Percentiles rank a stretch among this genome's conserved stretches.
phyloP scores from a whole-genome alignment of 148 eudicot genomes.

The Camellia japonica region DNA sequence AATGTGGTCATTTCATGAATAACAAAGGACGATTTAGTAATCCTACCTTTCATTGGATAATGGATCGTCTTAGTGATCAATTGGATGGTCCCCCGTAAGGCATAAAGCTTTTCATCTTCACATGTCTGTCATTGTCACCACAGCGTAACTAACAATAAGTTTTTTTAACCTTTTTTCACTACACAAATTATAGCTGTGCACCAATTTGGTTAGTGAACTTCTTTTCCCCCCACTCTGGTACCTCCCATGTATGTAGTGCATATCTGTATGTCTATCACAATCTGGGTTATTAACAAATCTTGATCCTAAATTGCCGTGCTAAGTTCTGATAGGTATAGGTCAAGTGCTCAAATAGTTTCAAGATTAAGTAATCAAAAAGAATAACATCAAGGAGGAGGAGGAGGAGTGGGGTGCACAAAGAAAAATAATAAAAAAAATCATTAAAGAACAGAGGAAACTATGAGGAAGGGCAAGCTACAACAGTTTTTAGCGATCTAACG shows the following conservation, averaged over 20 bases:
- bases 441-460: not conserved
- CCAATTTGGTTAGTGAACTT: not conserved
- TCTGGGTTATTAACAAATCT: not conserved
- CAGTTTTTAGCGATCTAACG: too few relatives aligned
- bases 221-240: not conserved
- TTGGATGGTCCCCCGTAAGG: not conserved
- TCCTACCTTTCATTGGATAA: not conserved
- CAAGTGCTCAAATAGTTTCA: too few relatives aligned
- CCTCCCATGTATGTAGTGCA: not conserved
- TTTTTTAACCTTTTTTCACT: not conserved
- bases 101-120: not conserved
- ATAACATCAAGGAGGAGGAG: too few relatives aligned
- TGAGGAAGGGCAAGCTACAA: not conserved
- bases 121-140: not conserved
- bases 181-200: not conserved
- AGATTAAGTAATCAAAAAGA: too few relatives aligned
- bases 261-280: not conserved
- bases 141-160: too few relatives aligned
- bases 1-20: not conserved
- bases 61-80: not conserved
- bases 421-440: not conserved
- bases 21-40: not conserved
- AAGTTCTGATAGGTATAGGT: too few relatives aligned
- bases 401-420: too few relatives aligned
- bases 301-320: not conserved